Base-by-base conservation (phyloP, 371 early-diverging fungal genomes). In the Rhizopus delemar region DNA sequence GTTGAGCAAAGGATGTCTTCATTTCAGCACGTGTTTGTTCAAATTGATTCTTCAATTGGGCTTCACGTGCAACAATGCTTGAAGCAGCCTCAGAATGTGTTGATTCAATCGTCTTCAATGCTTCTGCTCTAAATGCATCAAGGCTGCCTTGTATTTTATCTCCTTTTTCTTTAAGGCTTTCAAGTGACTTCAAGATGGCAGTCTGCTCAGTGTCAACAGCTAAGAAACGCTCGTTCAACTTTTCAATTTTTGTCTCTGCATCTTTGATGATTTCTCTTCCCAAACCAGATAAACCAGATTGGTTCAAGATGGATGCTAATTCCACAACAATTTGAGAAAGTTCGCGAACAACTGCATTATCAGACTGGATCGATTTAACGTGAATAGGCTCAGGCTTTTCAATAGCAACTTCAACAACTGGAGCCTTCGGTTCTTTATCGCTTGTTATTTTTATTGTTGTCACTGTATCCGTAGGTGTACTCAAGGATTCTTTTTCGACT, bases 21-120 rank as follows among this genome's bases (percentile, higher is more conserved):
- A 72, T 61, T 7, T 65, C 59, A n/a, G 52, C 55, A 33, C 66
- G 65, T 9, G 77, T 77, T 46, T 71, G 59, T 51, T 74, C 77
- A 56, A 62, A 74, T 22, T 65, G 61, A 33, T 70, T 71, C 41
- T 75, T 72, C 9, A 81, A 64, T 46, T 78, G 73, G 33, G 74
- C 73, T 68, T 74, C 75, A 64, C 67, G 59, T 3, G 62, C 62
- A 9, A 62, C 51, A 32, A 66, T 58, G 28, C 39, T 28, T 2
- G 59, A 53, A 15, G 64, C 65, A 15, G 65, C 50, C 9, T 60
- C 49, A 9, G 43, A 49, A 34, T 56, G 53, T 7, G 62, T 46
- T 6, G 60, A 41, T 32, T 63, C 46, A 5, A 71, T 36, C 3
- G 50, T 15, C 35, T 60, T 49, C 13, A 57, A 34, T 12, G 68